A percentile compares a stretch with the other conserved stretches of the same genome.
Evolutionary conservation across 2,329 filamentous ascomycete genomes (phyloP).

Genomic region (Pseudogymnoascus sp.): DNA sequence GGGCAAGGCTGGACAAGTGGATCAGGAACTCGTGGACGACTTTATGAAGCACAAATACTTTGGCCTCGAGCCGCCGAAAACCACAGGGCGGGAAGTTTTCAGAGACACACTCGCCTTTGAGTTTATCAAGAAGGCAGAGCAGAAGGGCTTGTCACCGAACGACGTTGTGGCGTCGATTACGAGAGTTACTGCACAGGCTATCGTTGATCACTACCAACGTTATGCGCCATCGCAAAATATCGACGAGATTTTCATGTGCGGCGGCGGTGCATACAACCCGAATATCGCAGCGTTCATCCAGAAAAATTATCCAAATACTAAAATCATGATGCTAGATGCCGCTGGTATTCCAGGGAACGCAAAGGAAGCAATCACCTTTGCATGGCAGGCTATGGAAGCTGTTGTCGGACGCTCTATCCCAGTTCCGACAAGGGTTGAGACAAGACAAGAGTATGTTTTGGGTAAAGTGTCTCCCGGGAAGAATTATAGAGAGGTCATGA

Average conservation of each 20-base stretch:
- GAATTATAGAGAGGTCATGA: constrained; percentile 48
- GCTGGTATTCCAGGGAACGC: constrained; percentile 49
- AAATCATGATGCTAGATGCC: constrained; percentile 48
- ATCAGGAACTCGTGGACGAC: constrained; percentile 44
- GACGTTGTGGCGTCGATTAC: constrained; percentile 53
- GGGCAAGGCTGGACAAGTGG: constrained; percentile 41
- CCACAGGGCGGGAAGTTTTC: constrained; percentile 53
- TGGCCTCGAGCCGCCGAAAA: constrained; percentile 43
- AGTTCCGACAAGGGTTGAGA: constrained; percentile 48
- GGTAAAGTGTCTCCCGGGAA: constrained; percentile 47
- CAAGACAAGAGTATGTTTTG: constrained; percentile 41
- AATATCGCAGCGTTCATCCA: constrained; percentile 49
- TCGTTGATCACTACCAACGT: constrained; percentile 41
- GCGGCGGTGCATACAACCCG: constrained; percentile 49
- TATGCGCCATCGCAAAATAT: constrained; percentile 42
- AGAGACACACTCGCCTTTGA: constrained; percentile 47
- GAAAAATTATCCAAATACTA: constrained; percentile 38
- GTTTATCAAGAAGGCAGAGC: constrained; percentile 40
- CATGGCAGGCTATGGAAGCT: constrained; percentile 54
- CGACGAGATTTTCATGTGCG: constrained; percentile 54
- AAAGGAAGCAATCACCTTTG: constrained; percentile 53
- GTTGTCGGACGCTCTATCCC: constrained; percentile 47
- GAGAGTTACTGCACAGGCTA: constrained; percentile 50
- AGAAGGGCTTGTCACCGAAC: constrained; percentile 38
- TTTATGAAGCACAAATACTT: constrained; percentile 47